These are phyloP conservation scores for Citrus mangshanensis DNA, from an alignment of 345 rosid genomes.

Conservation along the genomic window DNA sequence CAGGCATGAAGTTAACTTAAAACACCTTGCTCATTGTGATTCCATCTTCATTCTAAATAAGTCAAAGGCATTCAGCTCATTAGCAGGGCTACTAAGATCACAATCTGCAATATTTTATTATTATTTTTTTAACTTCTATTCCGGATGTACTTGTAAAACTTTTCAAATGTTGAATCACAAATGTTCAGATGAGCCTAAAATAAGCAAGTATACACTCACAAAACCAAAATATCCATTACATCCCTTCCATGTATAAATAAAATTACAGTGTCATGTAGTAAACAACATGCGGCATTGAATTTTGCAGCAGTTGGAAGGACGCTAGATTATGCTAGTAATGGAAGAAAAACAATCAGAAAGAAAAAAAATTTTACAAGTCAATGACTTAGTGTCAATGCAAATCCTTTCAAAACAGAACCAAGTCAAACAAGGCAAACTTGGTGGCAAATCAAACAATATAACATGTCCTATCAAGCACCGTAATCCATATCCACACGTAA, in stretches of 20 bases:
- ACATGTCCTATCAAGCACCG: neutral
- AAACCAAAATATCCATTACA: neutral
- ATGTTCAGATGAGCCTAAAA: neutral
- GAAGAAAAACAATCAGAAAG: neutral
- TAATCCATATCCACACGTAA: neutral
- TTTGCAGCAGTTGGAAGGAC: neutral
- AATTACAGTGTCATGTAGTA: neutral
- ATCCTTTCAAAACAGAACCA: neutral
- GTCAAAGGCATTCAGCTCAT: neutral
- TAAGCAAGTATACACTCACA: neutral
- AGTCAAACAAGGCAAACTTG: neutral
- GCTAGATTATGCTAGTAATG: neutral
- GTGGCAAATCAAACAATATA: neutral
- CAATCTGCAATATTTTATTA: neutral
- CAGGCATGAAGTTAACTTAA: neutral
- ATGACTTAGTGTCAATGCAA: neutral
- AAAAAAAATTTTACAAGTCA: neutral
- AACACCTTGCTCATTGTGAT: neutral
- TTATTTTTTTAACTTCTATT: neutral
- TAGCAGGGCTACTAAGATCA: neutral
- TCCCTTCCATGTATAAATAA: neutral
- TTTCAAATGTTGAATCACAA: neutral
- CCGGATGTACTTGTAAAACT: neutral
- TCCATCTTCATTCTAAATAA: neutral
- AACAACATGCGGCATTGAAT: neutral